Base-by-base conservation (phyloP, 768 basidiomycete species). In the Tricholoma bakamatsutake region DNA sequence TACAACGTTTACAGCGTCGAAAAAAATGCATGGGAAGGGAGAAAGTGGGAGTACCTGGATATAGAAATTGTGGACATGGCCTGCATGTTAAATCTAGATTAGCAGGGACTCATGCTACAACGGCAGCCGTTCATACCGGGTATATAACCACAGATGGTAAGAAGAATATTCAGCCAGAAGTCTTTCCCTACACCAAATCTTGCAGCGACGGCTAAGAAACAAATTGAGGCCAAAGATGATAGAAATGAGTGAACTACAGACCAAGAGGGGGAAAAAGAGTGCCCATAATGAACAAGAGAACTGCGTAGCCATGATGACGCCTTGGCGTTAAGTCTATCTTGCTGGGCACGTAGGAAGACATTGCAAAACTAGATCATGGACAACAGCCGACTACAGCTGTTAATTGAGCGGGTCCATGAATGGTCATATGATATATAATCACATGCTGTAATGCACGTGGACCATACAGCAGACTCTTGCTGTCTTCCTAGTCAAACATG, bases 21-120 rank as follows among this genome's bases (percentile, higher is more conserved):
- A 62, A 46, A 48, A 27, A 11, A 4, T 27, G 59, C 28, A 54
- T 8, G 9, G 33, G 21, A 24, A 18, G 18, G 34, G 47, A 49
- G 58, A 28, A 39, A 6, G 50, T 48, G 46, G 30, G 53, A 65
- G 43, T 65, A 87, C 88, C 79, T 91, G 90, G 57, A 93, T 90
- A 74, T 93, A 93, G 67, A 93, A 93, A 62, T 96, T 97, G 73
- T 98, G 95, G 53, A 73, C 84, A 67, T 98, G 94, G 18, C 92
- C 91, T 86, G 67, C 51, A 61, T 45, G 28, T 55, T 55, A 55
- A 24, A 58, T 59, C 34, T 43, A 24, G 12, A 45, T 24, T 18
- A 56, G 48, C 43, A 56, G 52, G 43, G 17, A 30, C 53, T 18
- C 37, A n/a, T 42, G 13, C 34, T 35, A 42, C n/a, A n/a, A 51